These are phyloP conservation scores for Russula compacta DNA, from an alignment of 768 basidiomycete species.

Conservation along the genomic window DNA sequence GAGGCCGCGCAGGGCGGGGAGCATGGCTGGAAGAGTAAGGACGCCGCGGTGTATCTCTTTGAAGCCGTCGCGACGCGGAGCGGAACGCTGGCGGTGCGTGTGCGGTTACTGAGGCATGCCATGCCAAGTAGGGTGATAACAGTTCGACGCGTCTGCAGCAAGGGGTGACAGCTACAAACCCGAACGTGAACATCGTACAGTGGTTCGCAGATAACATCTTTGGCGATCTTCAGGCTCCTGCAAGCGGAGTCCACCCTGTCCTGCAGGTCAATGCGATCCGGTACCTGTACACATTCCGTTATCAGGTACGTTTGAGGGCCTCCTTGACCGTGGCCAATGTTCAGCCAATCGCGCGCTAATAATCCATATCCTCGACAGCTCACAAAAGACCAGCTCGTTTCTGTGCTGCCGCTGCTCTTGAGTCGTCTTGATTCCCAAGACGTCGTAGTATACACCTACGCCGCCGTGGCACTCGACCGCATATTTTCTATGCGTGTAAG, in stretches of 20 bases:
- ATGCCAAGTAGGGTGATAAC: neutral
- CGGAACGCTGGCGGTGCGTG: slow-evolving; percentile 66
- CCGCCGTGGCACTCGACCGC: slow-evolving; percentile 96
- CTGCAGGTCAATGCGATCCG: slow-evolving; percentile 95
- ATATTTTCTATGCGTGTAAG: slow-evolving; percentile 85
- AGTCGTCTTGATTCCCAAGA: slow-evolving; percentile 75
- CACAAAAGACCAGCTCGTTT: slow-evolving; percentile 86
- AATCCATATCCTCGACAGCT: slow-evolving; percentile 38
- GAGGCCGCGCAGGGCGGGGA: slow-evolving; percentile 55
- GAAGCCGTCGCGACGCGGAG: slow-evolving; percentile 91
- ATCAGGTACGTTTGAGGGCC: slow-evolving; percentile 49
- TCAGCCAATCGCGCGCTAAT: neutral
- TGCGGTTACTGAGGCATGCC: neutral
- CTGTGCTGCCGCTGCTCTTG: slow-evolving; percentile 80
- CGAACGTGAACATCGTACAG: slow-evolving; percentile 85
- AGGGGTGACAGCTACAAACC: slow-evolving; percentile 89
- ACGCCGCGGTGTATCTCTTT: slow-evolving; percentile 85
- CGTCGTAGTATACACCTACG: slow-evolving; percentile 93
- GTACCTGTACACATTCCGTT: slow-evolving; percentile 91
- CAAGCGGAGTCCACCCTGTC: slow-evolving; percentile 72
- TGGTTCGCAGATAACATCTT: slow-evolving; percentile 93
- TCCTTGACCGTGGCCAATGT: neutral
- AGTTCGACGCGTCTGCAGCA: slow-evolving; percentile 37
- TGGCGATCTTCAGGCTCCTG: slow-evolving; percentile 67
- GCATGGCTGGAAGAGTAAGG: slow-evolving; percentile 82